Percentiles rank a stretch among this genome's conserved stretches.
These are phyloP conservation scores for Ganoderma resinaceum DNA, from an alignment of 1,284 basidiomycete species.

Conservation along the genomic window DNA sequence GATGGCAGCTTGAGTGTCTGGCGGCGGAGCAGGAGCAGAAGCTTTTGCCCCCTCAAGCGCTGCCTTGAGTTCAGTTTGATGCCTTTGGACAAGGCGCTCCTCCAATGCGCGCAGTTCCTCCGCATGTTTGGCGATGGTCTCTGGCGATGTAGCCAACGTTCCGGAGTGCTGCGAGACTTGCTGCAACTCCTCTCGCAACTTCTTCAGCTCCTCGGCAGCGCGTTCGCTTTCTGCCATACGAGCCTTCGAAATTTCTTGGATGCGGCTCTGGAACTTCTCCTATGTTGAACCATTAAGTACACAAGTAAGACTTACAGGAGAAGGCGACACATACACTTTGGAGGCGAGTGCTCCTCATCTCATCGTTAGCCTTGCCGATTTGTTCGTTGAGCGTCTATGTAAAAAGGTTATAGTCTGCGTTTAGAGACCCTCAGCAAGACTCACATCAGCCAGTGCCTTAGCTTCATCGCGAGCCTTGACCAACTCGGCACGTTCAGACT, in stretches of 20 bases:
- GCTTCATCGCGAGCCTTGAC: slow-evolving; percentile 67
- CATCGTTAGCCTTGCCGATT: slow-evolving; percentile 53
- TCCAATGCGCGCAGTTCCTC: slow-evolving; percentile 65
- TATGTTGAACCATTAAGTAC: slow-evolving; percentile 28
- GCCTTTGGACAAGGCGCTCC: slow-evolving; percentile 56
- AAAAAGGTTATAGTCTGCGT: not conserved
- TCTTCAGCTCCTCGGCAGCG: slow-evolving; percentile 60
- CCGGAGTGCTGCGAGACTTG: slow-evolving; percentile 37
- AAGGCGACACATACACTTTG: slow-evolving; percentile 41
- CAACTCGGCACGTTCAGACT: slow-evolving; percentile 64
- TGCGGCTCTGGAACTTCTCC: slow-evolving; percentile 53
- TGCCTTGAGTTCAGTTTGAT: slow-evolving; percentile 61
- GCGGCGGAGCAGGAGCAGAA: slow-evolving; percentile 29
- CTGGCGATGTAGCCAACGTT: slow-evolving; percentile 37
- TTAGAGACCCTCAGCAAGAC: slow-evolving; percentile 4
- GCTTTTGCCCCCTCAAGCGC: slow-evolving; percentile 49
- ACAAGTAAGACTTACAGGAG: not conserved
- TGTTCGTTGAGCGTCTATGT: slow-evolving; percentile 53
- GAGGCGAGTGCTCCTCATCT: slow-evolving; percentile 50
- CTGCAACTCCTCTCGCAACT: slow-evolving; percentile 55
- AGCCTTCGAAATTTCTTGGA: slow-evolving; percentile 46
- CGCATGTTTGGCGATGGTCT: slow-evolving; percentile 56
- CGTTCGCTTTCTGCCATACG: slow-evolving; percentile 49
- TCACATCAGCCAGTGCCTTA: slow-evolving; percentile 60
- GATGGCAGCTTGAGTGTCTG: slow-evolving; percentile 53